These are phyloP conservation scores for Cyamopsis tetragonoloba DNA, from an alignment of 306 rosid species.

Conservation along the genomic window DNA sequence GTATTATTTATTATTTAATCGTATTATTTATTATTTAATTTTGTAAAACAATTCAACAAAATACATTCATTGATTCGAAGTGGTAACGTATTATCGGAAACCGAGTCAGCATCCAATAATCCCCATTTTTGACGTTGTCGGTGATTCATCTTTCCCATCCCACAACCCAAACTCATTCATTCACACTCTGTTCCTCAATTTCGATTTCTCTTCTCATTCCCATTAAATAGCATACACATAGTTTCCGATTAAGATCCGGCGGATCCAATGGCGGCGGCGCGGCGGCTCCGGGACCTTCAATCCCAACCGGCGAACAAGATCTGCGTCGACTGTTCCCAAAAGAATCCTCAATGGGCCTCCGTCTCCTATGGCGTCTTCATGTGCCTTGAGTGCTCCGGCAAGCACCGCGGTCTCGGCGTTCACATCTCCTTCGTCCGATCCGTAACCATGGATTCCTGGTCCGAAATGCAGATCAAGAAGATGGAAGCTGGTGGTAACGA, in stretches of 20 bases:
- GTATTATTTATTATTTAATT: too few relatives aligned
- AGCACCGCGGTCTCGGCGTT: conserved; percentile 98
- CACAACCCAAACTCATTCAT: background rate
- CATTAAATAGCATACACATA: too few relatives aligned
- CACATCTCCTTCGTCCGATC: conserved; percentile 99
- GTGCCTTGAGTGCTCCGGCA: conserved; percentile 98
- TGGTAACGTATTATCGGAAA: background rate
- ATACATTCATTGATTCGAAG: too few relatives aligned
- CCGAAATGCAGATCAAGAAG: conserved; percentile 93
- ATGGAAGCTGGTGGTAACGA: conserved; percentile 97
- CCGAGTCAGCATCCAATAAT: background rate
- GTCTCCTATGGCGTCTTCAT: conserved; percentile 95
- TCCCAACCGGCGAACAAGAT: conserved; percentile 70
- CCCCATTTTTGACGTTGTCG: background rate
- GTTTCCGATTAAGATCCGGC: conserved; percentile 6
- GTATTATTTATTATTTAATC: too few relatives aligned
- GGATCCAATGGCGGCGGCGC: conserved; percentile 71
- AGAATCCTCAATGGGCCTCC: conserved; percentile 98
- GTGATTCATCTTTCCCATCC: background rate
- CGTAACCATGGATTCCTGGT: conserved; percentile 99
- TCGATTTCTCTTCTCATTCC: too few relatives aligned
- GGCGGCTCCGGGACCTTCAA: conserved; percentile 92
- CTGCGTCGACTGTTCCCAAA: conserved; percentile 93
- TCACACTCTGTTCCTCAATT: background rate
- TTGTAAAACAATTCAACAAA: too few relatives aligned